Percentiles rank a stretch among this genome's conserved stretches.
Evolutionary conservation across 78 protist genomes (phyloP).

Genomic region (Monosiga brevicollis): DNA sequence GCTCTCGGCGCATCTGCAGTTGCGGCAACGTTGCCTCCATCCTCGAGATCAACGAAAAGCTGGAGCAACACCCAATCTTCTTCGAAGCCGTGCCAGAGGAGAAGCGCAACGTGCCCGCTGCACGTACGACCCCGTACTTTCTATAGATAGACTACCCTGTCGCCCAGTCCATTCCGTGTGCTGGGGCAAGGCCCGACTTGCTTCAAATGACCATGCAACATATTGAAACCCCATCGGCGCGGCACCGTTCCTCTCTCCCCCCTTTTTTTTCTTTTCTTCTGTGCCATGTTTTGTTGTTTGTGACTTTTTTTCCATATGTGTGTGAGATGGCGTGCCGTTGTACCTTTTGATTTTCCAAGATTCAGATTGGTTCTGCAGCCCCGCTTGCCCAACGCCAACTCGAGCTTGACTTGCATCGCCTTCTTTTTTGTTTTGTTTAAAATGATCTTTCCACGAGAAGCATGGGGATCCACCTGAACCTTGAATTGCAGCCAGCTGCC

Average conservation of each 20-base stretch:
- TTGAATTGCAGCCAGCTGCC: too few relatives aligned
- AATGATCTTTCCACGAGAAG: too few relatives aligned
- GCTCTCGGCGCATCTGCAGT: neutral
- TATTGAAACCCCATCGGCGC: neutral
- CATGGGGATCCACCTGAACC: too few relatives aligned
- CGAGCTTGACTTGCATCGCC: too few relatives aligned
- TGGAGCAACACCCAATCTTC: conserved; percentile 50
- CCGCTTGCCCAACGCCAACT: too few relatives aligned
- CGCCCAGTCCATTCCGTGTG: neutral
- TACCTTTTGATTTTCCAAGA: too few relatives aligned
- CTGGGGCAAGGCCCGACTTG: too few relatives aligned
- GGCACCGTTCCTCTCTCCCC: neutral
- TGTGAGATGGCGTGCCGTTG: too few relatives aligned
- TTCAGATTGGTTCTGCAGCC: too few relatives aligned
- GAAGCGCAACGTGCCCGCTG: conserved; percentile 20
- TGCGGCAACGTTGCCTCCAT: conserved; percentile 93
- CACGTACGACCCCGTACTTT: conserved; percentile 32
- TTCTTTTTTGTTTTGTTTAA: too few relatives aligned
- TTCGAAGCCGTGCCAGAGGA: conserved; percentile 72
- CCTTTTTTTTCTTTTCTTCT: neutral
- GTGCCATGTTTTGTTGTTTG: neutral
- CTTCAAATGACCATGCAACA: neutral
- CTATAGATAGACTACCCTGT: conserved; percentile 3
- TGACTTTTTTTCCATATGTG: neutral
- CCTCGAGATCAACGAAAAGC: conserved; percentile 59